A percentile compares a stretch with the other conserved stretches of the same genome.
Conservation (phyloP, 768 basidiomycete genomes). For the Rhizopogon vesiculosus region DNA sequence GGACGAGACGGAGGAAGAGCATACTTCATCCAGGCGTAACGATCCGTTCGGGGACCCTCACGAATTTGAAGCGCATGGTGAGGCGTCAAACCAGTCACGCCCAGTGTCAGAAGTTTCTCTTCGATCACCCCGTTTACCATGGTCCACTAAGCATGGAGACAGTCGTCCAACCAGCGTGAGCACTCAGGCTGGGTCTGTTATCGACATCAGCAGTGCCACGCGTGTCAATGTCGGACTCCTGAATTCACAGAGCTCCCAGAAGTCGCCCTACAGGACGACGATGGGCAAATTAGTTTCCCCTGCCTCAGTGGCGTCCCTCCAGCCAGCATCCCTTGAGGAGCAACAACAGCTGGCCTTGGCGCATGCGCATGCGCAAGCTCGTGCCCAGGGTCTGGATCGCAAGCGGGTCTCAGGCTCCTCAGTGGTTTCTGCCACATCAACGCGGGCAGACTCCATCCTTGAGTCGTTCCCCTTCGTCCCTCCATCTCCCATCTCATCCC, state of each 20-base stretch:
- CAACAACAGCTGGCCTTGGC: constrained; percentile 64
- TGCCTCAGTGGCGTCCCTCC: constrained; percentile 19
- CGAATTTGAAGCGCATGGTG: constrained; percentile 14
- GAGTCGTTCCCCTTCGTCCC: constrained; percentile 89
- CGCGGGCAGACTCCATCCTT: constrained; percentile 77
- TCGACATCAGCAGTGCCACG: constrained; percentile 61
- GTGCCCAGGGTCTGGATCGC: constrained; percentile 45
- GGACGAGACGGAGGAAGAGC: constrained; percentile 38
- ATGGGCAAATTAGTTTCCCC: constrained; percentile 60
- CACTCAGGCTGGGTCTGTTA: constrained; percentile 55
- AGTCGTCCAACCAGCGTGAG: constrained; percentile 59
- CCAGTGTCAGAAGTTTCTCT: constrained; percentile 33
- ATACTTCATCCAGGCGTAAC: constrained; percentile 11
- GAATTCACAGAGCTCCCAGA: constrained; percentile 33
- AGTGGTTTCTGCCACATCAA: constrained; percentile 61
- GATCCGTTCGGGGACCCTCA: constrained; percentile 70
- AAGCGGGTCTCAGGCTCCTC: constrained; percentile 63
- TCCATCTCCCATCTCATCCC: constrained; percentile 83
- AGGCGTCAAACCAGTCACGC: constrained; percentile 19
- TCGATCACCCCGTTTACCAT: constrained; percentile 36
- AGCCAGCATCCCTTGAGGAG: constrained; percentile 42
- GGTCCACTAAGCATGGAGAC: constrained; percentile 31
- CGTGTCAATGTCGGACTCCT: constrained; percentile 59
- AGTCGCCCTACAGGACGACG: constrained; percentile 52
- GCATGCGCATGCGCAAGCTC: constrained; percentile 56